Evolutionary conservation across 2,329 filamentous ascomycete species (phyloP), one percentile per base, ranked within the genome.

Genomic region (Pseudogymnoascus verrucosus): DNA sequence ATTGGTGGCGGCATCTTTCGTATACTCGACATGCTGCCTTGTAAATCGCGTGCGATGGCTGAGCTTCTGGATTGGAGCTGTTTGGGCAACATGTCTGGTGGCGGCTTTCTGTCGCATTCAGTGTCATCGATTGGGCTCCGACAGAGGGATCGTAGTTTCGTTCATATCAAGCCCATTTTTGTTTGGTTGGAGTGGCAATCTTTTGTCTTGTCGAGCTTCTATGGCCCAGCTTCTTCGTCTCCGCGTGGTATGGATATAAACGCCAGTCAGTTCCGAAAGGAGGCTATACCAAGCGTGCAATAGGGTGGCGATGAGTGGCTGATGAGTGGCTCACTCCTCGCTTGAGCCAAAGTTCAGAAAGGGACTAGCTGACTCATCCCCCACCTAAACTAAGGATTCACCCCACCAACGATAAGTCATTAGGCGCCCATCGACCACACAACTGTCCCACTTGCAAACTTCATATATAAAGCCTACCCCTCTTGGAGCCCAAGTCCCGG

Each of bases 381-480:
- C 36, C 59, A 61, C 59, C 34, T 42, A 40, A 61, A 31, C 26
- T 54, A 6, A 39, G 39, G 36, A 40, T 61, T 61, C 36, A 61
- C 59, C 59, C 59, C 59, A 61, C 59, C 59, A 61, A 61, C 34
- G 59, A 61, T 61, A 61, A 61, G 51, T 61, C 59, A 42, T 42
- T 61, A 61, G 59, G 59, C 59, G 59, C 59, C 59, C 36, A 39
- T 61, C 57, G 37, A 60, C 47, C 57, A 60, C 63, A 64, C 62
- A 59, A 51, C 42, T 40, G 39, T 47, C 44, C 59, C 39, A 64
- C 64, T 39, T 63, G 39, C 62, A 44, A 66, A n/a, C 39, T 47
- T 36, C 39, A 64, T 44, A 47, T 60, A 47, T 60, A 60, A 51
- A 60, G 39, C 28, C 54, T 60, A 57, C 62, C 51, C 54, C 54